phyloP scores from a whole-genome alignment of 768 basidiomycete genomes.

The Mycena vitilis region DNA sequence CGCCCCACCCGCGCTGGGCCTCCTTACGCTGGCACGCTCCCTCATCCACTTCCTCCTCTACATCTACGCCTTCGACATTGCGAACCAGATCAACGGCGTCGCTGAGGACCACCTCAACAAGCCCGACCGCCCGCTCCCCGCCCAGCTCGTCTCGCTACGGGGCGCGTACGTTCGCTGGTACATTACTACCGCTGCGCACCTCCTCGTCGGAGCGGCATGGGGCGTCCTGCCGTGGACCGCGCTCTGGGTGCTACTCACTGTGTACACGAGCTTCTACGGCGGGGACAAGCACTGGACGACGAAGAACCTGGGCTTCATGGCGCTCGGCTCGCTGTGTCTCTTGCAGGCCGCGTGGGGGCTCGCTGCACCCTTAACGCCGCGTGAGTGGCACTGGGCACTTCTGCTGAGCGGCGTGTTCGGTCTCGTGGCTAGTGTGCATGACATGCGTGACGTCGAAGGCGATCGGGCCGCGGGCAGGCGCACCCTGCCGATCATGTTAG shows the following conservation, averaged over 20 bases:
- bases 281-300: conserved; percentile 30
- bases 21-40: conserved; percentile 16
- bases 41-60: conserved; percentile 34
- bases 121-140: conserved; percentile 32
- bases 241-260: conserved; percentile 28
- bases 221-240: conserved; percentile 30
- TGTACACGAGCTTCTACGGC: conserved; percentile 27
- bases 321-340: conserved; percentile 23
- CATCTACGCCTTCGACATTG: conserved; percentile 34
- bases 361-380: conserved; percentile 22
- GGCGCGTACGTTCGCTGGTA: conserved; percentile 33
- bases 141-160: conserved; percentile 15
- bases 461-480: conserved; percentile 49
- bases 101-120: conserved; percentile 35
- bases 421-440: conserved; percentile 53
- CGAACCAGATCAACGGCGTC: conserved; percentile 34
- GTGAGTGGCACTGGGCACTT: conserved; percentile 18
- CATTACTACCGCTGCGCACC: conserved; percentile 17
- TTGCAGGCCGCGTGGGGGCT: conserved; percentile 27
- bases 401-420: conserved; percentile 43
- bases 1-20: neutral
- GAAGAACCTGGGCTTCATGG: conserved; percentile 32
- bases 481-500: conserved; percentile 55
- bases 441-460: conserved; percentile 54
- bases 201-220: conserved; percentile 28